Evolutionary conservation across 1,284 basidiomycete species (phyloP).

Genomic region (Cutaneotrichosporon spelunceum): DNA sequence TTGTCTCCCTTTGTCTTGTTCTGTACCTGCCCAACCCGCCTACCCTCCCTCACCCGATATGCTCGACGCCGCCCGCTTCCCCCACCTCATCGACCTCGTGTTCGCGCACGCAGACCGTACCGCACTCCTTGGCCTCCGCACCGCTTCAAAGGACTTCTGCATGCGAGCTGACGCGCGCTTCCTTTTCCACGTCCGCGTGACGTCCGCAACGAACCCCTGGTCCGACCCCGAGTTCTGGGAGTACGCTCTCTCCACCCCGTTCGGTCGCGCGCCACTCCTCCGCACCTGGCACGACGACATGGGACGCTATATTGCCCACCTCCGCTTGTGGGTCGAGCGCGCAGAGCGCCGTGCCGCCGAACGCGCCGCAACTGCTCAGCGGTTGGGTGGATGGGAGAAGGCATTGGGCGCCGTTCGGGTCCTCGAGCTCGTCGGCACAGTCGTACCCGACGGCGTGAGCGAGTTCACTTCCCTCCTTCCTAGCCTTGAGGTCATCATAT

Average conservation of each 20-base stretch:
- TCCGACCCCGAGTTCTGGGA: conserved; percentile 7
- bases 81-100: conserved; percentile 15
- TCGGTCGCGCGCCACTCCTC: conserved; percentile 1
- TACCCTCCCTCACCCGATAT: neutral
- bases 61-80: conserved; percentile 14
- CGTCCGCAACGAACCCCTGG: conserved; percentile 3
- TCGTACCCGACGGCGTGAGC: conserved; percentile 1
- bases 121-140: conserved; percentile 12
- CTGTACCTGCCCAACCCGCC: neutral
- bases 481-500: neutral
- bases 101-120: neutral
- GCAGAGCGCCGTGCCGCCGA: neutral
- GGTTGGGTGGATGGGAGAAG: neutral
- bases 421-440: conserved; percentile 1
- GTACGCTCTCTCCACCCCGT: neutral
- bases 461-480: neutral
- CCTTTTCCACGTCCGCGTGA: neutral
- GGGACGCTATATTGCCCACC: neutral
- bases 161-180: conserved; percentile 5
- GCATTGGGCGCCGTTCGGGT: neutral
- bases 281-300: conserved; percentile 4
- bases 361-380: neutral
- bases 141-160: neutral
- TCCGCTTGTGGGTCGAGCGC: neutral
- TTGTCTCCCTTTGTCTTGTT: neutral